A percentile compares a stretch with the other conserved stretches of the same genome.
Conservation (phyloP, 345 rosid genomes). For the Hibiscus mutabilis region DNA sequence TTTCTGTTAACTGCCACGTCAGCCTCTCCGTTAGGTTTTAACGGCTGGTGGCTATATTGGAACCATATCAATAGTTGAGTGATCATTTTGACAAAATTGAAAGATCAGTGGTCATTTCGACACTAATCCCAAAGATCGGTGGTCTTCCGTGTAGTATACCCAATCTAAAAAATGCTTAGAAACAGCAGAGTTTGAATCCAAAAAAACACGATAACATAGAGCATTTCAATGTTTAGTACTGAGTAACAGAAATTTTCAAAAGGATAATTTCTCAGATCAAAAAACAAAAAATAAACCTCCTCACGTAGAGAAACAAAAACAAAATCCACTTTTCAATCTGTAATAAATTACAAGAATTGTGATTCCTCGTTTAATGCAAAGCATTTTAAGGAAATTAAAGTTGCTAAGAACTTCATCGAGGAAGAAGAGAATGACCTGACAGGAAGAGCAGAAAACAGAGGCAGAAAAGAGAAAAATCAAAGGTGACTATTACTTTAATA, state of each 20-base stretch:
- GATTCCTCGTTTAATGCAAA: background rate
- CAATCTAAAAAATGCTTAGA: background rate
- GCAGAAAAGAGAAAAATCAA: constrained; percentile 5
- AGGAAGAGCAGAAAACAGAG: background rate
- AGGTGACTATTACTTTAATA: constrained; percentile 20
- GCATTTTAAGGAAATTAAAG: background rate
- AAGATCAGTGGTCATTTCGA: no score
- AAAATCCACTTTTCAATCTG: constrained; percentile 12
- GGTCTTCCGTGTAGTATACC: no score
- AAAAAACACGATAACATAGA: background rate
- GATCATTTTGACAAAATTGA: no score
- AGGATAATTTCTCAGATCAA: no score
- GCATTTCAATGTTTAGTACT: background rate
- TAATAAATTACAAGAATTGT: background rate
- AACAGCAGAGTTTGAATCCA: background rate
- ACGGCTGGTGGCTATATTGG: no score
- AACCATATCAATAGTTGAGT: no score
- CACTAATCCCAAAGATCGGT: no score
- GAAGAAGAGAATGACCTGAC: background rate
- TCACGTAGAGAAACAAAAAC: background rate
- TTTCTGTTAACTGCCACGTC: no score
- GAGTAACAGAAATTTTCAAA: background rate
- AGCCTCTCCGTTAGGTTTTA: no score
- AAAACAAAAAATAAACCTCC: background rate
- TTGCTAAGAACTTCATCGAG: constrained; percentile 1